These are phyloP conservation scores for Citrus inodora DNA, from an alignment of 345 rosid species.

Conservation along the genomic window DNA sequence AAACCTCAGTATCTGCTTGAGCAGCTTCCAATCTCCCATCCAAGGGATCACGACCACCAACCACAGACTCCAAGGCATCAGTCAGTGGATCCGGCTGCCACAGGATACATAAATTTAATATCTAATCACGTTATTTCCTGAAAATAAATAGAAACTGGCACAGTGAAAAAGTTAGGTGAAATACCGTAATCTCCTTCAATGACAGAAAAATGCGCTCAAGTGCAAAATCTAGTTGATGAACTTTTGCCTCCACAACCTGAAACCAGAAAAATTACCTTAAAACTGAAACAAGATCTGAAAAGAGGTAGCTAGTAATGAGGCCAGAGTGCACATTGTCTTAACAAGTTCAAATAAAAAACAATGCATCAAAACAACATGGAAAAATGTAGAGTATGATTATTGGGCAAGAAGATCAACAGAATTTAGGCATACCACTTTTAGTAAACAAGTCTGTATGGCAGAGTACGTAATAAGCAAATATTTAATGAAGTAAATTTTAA, in stretches of 20 bases:
- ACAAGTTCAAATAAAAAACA: neutral
- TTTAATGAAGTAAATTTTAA: conserved; percentile 5
- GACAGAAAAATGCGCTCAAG: conserved; percentile 88
- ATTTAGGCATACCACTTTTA: neutral
- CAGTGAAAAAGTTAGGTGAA: neutral
- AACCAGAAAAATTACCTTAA: conserved; percentile 20
- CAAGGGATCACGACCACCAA: conserved; percentile 55
- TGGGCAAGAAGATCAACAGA: neutral
- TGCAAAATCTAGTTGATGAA: conserved; percentile 78
- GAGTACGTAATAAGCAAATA: neutral
- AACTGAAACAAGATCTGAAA: conserved; percentile 2
- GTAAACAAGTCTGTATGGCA: neutral
- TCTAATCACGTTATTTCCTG: neutral
- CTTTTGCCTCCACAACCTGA: conserved; percentile 92
- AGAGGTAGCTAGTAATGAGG: conserved; percentile 1
- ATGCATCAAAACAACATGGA: conserved; percentile 1
- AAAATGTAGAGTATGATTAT: neutral
- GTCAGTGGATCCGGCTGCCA: conserved; percentile 82
- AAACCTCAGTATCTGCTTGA: conserved; percentile 73
- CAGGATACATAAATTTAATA: neutral
- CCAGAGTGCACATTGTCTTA: neutral
- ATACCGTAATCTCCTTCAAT: conserved; percentile 76
- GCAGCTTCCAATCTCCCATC: conserved; percentile 66
- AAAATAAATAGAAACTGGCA: neutral
- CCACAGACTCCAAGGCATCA: conserved; percentile 76